These are phyloP conservation scores for Draba incana DNA, from an alignment of 345 rosid genomes.

Conservation along the genomic window DNA sequence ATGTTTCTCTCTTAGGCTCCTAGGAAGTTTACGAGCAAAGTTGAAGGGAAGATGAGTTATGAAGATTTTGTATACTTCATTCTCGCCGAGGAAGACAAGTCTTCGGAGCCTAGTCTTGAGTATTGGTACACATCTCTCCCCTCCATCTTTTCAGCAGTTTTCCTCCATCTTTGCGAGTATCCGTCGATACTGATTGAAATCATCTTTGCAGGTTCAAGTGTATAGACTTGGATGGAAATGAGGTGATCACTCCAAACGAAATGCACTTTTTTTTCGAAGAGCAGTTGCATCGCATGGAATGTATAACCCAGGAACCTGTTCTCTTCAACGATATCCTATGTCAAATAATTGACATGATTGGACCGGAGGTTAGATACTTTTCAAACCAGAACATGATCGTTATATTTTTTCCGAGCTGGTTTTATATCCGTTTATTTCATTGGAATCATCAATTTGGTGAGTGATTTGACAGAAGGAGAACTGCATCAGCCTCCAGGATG, in stretches of 20 bases:
- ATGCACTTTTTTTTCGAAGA: constrained; percentile 87
- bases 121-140: constrained; percentile 59
- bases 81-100: constrained; percentile 88
- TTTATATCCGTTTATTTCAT: background rate
- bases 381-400: background rate
- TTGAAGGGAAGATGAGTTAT: constrained; percentile 87
- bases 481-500: constrained; percentile 63
- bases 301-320: constrained; percentile 80
- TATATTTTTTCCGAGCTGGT: background rate
- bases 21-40: constrained; percentile 69
- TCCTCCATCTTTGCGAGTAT: background rate
- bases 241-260: constrained; percentile 74
- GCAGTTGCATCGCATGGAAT: constrained; percentile 87
- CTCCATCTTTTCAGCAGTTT: too few relatives aligned
- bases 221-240: constrained; percentile 89
- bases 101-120: constrained; percentile 86
- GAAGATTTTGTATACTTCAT: constrained; percentile 96
- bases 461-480: constrained; percentile 49
- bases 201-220: constrained; percentile 74
- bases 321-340: constrained; percentile 80
- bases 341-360: constrained; percentile 90
- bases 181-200: constrained; percentile 17
- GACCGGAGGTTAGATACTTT: constrained; percentile 58
- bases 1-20: constrained; percentile 55
- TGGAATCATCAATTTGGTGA: background rate